Conservation (phyloP, 306 rosid species). For the Fagus crenata region DNA sequence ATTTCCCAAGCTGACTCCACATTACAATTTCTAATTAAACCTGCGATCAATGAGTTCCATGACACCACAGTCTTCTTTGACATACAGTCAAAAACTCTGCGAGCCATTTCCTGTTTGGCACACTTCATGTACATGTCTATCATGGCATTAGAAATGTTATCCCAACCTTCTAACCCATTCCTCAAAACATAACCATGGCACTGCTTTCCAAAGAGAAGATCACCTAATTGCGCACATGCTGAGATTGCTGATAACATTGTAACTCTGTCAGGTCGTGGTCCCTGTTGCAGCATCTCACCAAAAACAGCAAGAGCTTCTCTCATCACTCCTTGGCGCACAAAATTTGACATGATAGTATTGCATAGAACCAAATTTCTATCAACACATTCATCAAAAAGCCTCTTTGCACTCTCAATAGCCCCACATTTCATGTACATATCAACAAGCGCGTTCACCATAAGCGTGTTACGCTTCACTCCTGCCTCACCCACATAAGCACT, state of each 20-base stretch:
- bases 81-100: constrained; percentile 50
- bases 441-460: constrained; percentile 64
- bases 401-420: constrained; percentile 46
- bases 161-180: constrained; percentile 64
- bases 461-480: constrained; percentile 50
- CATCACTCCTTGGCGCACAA: constrained; percentile 48
- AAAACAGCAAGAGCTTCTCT: constrained; percentile 49
- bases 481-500: constrained; percentile 44
- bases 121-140: constrained; percentile 86
- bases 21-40: constrained; percentile 55
- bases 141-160: constrained; percentile 63
- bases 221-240: constrained; percentile 59
- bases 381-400: constrained; percentile 44
- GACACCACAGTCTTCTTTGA: constrained; percentile 61
- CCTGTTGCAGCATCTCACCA: constrained; percentile 48
- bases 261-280: constrained; percentile 61
- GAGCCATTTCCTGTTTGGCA: constrained; percentile 56
- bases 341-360: constrained; percentile 77
- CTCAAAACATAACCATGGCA: constrained; percentile 68
- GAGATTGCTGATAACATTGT: constrained; percentile 65
- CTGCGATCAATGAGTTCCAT: constrained; percentile 73
- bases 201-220: constrained; percentile 52
- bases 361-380: constrained; percentile 70
- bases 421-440: constrained; percentile 86
- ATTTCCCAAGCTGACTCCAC: constrained; percentile 50